phyloP scores from a whole-genome alignment of 75 land plant genomes.

The Selaginella tamariscina region DNA sequence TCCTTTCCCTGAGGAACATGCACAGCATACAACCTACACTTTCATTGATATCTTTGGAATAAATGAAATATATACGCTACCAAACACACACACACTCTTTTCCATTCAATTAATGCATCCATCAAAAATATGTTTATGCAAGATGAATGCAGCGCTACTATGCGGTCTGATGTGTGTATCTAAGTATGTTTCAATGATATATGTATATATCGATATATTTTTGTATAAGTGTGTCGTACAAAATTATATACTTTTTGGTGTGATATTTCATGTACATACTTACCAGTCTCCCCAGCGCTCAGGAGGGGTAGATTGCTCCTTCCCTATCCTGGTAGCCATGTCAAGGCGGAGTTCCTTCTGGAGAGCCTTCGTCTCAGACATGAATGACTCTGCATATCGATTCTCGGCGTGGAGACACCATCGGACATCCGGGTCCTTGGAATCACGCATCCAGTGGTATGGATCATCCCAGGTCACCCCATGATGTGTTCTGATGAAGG shows the following conservation, averaged over 20 bases:
- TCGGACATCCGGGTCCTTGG: slow-evolving; percentile 43
- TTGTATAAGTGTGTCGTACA: background rate
- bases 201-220: background rate
- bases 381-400: slow-evolving; percentile 49
- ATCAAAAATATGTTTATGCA: background rate
- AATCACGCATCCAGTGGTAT: slow-evolving; percentile 74
- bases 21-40: slow-evolving; percentile 67
- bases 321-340: slow-evolving; percentile 52
- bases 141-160: background rate
- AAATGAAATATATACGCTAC: background rate
- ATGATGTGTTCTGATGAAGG: slow-evolving; percentile 45
- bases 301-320: slow-evolving; percentile 52
- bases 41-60: background rate
- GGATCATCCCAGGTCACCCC: slow-evolving; percentile 67
- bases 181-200: background rate
- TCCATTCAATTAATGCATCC: background rate
- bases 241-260: too few relatives aligned
- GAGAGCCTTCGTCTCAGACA: slow-evolving; percentile 44
- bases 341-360: slow-evolving; percentile 39
- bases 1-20: slow-evolving; percentile 78
- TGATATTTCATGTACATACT: background rate
- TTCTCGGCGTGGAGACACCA: slow-evolving; percentile 52
- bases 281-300: slow-evolving; percentile 88
- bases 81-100: background rate
- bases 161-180: background rate